Evolutionary conservation across 2,329 filamentous ascomycete species (phyloP).

Genomic region (Coleophoma crateriformis): DNA sequence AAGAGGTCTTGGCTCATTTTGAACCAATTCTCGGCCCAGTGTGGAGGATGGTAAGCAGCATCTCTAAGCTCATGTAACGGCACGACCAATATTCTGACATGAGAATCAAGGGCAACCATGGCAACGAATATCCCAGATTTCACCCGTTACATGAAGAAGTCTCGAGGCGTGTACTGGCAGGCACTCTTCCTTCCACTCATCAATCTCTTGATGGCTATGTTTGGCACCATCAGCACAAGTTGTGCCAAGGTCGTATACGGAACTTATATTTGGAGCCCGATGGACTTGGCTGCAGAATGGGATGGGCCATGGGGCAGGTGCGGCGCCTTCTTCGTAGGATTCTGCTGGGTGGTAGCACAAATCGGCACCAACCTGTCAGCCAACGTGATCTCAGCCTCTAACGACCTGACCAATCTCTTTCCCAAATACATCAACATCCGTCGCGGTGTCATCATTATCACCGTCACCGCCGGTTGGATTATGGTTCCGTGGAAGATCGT

Average conservation of each 20-base stretch:
- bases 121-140: conserved; percentile 33
- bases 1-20: conserved; percentile 5
- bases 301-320: conserved; percentile 30
- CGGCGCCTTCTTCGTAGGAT: conserved; percentile 39
- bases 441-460: conserved; percentile 41
- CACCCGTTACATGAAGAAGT: conserved; percentile 29
- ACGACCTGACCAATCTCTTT: conserved; percentile 46
- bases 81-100: neutral
- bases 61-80: neutral
- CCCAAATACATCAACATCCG: conserved; percentile 50
- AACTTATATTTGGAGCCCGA: conserved; percentile 38
- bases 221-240: conserved; percentile 41
- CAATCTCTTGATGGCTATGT: conserved; percentile 26
- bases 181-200: conserved; percentile 8
- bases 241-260: conserved; percentile 47
- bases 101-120: conserved; percentile 7
- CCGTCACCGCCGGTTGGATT: conserved; percentile 28
- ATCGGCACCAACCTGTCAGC: conserved; percentile 47
- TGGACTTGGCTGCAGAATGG: conserved; percentile 37
- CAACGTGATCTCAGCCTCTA: conserved; percentile 40
- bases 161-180: conserved; percentile 7
- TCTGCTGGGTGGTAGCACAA: conserved; percentile 35
- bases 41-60: conserved; percentile 3
- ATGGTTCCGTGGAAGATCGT: conserved; percentile 40
- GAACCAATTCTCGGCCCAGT: conserved; percentile 1